These are phyloP conservation scores for Paecilomyces fulvus DNA, from an alignment of 2,329 filamentous ascomycete species.

Conservation along the genomic window DNA sequence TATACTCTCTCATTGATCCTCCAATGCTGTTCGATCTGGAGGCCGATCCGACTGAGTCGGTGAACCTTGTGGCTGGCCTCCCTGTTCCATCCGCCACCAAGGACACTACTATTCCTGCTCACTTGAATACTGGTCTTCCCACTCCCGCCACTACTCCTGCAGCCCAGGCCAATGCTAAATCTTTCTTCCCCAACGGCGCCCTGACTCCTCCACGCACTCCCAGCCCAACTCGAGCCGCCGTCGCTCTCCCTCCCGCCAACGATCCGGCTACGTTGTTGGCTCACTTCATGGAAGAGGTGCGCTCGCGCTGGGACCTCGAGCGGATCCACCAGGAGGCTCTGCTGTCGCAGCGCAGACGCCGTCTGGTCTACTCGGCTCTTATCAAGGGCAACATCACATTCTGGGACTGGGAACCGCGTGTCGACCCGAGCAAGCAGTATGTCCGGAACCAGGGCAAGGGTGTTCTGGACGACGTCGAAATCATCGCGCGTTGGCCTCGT, in stretches of 20 bases:
- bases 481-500: conserved; percentile 34
- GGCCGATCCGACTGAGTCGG: conserved; percentile 66
- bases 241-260: conserved; percentile 22
- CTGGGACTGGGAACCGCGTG: conserved; percentile 75
- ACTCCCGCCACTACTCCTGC: conserved; percentile 10
- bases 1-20: conserved; percentile 74
- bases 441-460: conserved; percentile 54
- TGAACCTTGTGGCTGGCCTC: conserved; percentile 50
- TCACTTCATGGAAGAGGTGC: conserved; percentile 66
- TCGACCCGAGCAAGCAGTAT: conserved; percentile 51
- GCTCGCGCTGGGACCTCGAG: conserved; percentile 70
- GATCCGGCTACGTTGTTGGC: conserved; percentile 43
- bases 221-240: conserved; percentile 26
- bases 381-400: conserved; percentile 65
- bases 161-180: conserved; percentile 7
- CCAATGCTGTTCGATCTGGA: conserved; percentile 76
- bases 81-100: conserved; percentile 27
- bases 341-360: conserved; percentile 67
- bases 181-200: conserved; percentile 8
- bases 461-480: conserved; percentile 32
- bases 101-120: conserved; percentile 30
- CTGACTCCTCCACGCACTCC: conserved; percentile 32
- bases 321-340: conserved; percentile 67
- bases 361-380: conserved; percentile 71
- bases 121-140: conserved; percentile 15